phyloP scores from a whole-genome alignment of 2,329 filamentous ascomycete species.

The Pochonia chlamydosporia region DNA sequence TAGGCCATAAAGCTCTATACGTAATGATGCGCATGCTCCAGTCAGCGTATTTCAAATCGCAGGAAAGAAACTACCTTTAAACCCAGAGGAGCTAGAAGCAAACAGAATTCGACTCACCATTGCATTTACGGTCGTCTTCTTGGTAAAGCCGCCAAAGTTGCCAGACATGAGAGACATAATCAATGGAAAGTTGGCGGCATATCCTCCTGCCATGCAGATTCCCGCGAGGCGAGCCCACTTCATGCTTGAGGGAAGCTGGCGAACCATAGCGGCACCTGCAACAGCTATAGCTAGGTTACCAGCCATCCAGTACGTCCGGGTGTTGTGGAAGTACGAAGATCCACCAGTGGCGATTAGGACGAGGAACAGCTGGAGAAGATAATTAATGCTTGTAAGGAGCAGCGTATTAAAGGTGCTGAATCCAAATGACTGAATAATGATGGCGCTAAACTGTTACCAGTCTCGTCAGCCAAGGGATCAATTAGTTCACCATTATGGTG shows the following conservation, averaged over 20 bases:
- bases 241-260: constrained; percentile 9
- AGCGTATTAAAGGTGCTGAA: constrained; percentile 10
- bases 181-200: constrained; percentile 36
- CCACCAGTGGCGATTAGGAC: constrained; percentile 15
- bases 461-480: too few species aligned
- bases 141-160: constrained; percentile 57
- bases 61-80: not conserved
- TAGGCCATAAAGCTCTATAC: constrained; percentile 47
- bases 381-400: constrained; percentile 13
- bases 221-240: constrained; percentile 19
- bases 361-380: constrained; percentile 15
- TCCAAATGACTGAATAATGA: constrained; percentile 17
- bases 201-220: constrained; percentile 47
- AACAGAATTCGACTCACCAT: constrained; percentile 26
- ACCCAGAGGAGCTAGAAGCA: too few species aligned
- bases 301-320: constrained; percentile 17
- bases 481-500: constrained; percentile 6
- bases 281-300: constrained; percentile 13
- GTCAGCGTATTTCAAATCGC: not conserved
- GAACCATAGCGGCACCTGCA: constrained; percentile 17
- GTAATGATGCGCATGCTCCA: not conserved
- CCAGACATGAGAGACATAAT: constrained; percentile 49
- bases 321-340: constrained; percentile 16
- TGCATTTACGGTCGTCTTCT: constrained; percentile 53
- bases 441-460: constrained; percentile 11